A percentile compares a stretch with the other conserved stretches of the same genome.
phyloP scores from a whole-genome alignment of 1,284 basidiomycete genomes.

The Psilocybe mexicana region DNA sequence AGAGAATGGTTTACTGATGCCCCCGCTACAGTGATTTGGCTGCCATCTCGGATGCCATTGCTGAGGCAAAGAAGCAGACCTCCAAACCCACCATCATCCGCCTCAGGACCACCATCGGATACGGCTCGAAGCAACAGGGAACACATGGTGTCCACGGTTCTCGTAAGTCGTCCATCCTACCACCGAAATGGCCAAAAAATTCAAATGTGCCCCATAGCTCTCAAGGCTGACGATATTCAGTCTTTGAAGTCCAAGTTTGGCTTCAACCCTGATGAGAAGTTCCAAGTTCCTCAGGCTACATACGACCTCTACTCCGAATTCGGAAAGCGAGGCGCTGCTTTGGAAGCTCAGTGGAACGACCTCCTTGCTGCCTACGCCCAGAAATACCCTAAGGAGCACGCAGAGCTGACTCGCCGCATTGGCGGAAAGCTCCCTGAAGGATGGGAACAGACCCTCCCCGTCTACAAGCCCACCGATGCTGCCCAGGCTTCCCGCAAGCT shows the following conservation, averaged over 20 bases:
- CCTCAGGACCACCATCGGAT: conserved; percentile 91
- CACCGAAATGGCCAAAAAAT: not conserved
- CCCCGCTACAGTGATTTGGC: conserved; percentile 63
- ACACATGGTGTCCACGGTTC: conserved; percentile 92
- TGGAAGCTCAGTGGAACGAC: conserved; percentile 78
- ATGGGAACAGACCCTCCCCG: conserved; percentile 87
- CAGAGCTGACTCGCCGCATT: conserved; percentile 86
- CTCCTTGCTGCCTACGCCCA: conserved; percentile 72
- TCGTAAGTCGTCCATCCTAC: conserved; percentile 50
- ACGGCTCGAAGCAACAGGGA: conserved; percentile 89
- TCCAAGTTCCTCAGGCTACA: conserved; percentile 78
- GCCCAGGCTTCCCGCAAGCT: conserved; percentile 92
- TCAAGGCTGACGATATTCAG: conserved; percentile 91
- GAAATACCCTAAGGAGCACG: conserved; percentile 83
- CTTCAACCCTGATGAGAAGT: conserved; percentile 79
- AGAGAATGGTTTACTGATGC: not conserved
- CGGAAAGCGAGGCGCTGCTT: conserved; percentile 71
- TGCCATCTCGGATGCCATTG: conserved; percentile 80
- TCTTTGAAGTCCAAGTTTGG: conserved; percentile 85
- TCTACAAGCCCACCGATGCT: conserved; percentile 79
- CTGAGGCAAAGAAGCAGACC: conserved; percentile 73
- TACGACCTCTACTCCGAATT: conserved; percentile 70
- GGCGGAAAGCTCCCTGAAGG: conserved; percentile 79
- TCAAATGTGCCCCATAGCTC: conserved; percentile 47
- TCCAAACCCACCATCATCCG: conserved; percentile 87